A percentile compares a stretch with the other conserved stretches of the same genome.
phyloP scores from a whole-genome alignment of 2,329 filamentous ascomycete genomes.

The Paecilomyces sp. region DNA sequence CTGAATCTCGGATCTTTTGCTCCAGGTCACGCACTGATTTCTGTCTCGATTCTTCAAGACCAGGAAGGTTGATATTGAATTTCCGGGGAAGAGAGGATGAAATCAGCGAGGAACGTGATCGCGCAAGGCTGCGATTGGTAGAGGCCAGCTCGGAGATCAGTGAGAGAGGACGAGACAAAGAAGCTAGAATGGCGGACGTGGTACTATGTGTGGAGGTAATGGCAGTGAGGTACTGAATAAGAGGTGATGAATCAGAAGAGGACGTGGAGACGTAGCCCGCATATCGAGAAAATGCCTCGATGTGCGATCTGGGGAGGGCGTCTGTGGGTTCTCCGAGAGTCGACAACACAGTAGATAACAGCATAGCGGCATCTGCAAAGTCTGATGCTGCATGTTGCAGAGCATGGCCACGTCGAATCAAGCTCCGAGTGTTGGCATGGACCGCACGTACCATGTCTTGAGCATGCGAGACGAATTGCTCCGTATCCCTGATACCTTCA shows the following conservation, averaged over 20 bases:
- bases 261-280: slow-evolving; percentile 56
- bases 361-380: slow-evolving; percentile 34
- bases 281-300: slow-evolving; percentile 66
- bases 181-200: slow-evolving; percentile 69
- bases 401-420: slow-evolving; percentile 71
- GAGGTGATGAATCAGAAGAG: slow-evolving; percentile 61
- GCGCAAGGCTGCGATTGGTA: slow-evolving; percentile 68
- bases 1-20: slow-evolving; percentile 64
- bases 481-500: slow-evolving; percentile 76
- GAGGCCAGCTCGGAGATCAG: slow-evolving; percentile 71
- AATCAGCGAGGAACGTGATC: slow-evolving; percentile 67
- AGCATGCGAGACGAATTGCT: slow-evolving; percentile 86
- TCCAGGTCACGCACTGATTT: slow-evolving; percentile 77
- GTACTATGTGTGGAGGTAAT: slow-evolving; percentile 77
- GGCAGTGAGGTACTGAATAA: slow-evolving; percentile 64
- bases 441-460: slow-evolving; percentile 82
- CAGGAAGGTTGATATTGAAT: slow-evolving; percentile 40
- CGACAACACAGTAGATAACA: slow-evolving; percentile 41
- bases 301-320: slow-evolving; percentile 63
- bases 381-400: slow-evolving; percentile 56
- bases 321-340: slow-evolving; percentile 43
- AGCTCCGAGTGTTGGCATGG: slow-evolving; percentile 73
- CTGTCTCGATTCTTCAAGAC: slow-evolving; percentile 76
- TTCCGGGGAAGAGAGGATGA: slow-evolving; percentile 45
- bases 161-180: slow-evolving; percentile 70